phyloP scores from a whole-genome alignment of 371 early-diverging fungal genomes.

The Mortierella sp. region DNA sequence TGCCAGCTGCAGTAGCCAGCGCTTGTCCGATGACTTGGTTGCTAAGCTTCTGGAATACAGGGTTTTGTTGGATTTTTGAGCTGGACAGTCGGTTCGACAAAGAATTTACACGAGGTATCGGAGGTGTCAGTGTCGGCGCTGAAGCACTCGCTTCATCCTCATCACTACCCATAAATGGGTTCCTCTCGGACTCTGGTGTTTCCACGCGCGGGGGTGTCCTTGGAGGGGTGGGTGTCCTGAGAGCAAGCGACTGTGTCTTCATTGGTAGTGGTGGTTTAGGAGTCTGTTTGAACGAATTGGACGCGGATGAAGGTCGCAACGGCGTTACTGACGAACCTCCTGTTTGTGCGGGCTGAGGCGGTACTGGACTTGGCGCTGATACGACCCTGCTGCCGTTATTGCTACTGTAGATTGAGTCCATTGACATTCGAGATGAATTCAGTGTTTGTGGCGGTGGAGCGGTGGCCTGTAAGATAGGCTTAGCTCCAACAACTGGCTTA shows the following conservation, averaged over 20 bases:
- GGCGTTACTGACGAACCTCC: background rate
- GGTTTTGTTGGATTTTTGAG: constrained; percentile 34
- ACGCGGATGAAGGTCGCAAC: constrained; percentile 17
- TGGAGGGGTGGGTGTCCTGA: constrained; percentile 42
- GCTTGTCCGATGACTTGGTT: background rate
- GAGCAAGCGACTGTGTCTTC: background rate
- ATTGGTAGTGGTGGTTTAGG: constrained; percentile 21
- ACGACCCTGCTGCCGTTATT: background rate
- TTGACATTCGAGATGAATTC: constrained; percentile 22
- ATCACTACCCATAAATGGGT: constrained; percentile 55
- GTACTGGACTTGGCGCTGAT: background rate
- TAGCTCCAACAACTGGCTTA: constrained; percentile 11
- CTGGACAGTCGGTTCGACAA: constrained; percentile 1
- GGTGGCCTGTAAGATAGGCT: background rate
- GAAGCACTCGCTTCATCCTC: constrained; percentile 39
- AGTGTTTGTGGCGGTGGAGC: constrained; percentile 1
- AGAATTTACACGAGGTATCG: constrained; percentile 3
- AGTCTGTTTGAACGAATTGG: constrained; percentile 17
- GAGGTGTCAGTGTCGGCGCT: background rate
- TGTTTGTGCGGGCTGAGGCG: constrained; percentile 17
- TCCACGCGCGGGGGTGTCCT: constrained; percentile 26
- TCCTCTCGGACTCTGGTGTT: constrained; percentile 38
- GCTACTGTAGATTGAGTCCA: constrained; percentile 21
- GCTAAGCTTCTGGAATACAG: constrained; percentile 36
- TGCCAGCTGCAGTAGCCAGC: constrained; percentile 3